Base-by-base conservation (phyloP, 306 rosid genomes). In the Trifolium dubium region DNA sequence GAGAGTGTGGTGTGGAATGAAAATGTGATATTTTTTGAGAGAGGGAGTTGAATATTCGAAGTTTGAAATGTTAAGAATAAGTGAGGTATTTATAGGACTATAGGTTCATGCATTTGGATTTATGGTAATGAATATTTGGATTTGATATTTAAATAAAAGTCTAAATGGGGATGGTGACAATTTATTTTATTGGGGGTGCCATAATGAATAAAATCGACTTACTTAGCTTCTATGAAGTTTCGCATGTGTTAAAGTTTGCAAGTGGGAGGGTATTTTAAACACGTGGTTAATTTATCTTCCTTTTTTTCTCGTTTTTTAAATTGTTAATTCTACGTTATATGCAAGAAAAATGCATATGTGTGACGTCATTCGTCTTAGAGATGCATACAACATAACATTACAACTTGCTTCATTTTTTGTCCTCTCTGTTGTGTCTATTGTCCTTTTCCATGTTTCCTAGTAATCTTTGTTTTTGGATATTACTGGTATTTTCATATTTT, bases 21-120 rank as follows among this genome's bases (percentile, higher is more conserved):
- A 4, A 3, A 10, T 28, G 51, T 44, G 71, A 12, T 49, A 23
- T 70, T 50, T 35, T 69, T 65, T 19, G 34, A 46, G 82, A 61
- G 40, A 44, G 10, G 31, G 55, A 19, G 34, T 63, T 80, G 80
- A 77, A 76, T 54, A 72, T 76, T 79, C 78, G 83, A 71, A 82
- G 11, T 62, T 53, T 53, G 8, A 6, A 0, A 1, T 35, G 4
- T 2, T 10, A 0, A 6, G 72, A 64, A 41, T 68, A 6, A 64
- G 19, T 4, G 43, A 67, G 80, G 70, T 28, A 72, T 85, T 79
- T 81, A 88, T 91, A 85, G 86, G 71, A 5, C 37, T 31, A 15
- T 0, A 58, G 96, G 88, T 89, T 74, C 92, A 91, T 88, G 93
- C 29, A 91, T 76, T 13, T 73, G 77, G 47, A 9, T 10, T 40